Evolutionary conservation across 768 basidiomycete genomes (phyloP).

Genomic region (Lentinula lateritia): DNA sequence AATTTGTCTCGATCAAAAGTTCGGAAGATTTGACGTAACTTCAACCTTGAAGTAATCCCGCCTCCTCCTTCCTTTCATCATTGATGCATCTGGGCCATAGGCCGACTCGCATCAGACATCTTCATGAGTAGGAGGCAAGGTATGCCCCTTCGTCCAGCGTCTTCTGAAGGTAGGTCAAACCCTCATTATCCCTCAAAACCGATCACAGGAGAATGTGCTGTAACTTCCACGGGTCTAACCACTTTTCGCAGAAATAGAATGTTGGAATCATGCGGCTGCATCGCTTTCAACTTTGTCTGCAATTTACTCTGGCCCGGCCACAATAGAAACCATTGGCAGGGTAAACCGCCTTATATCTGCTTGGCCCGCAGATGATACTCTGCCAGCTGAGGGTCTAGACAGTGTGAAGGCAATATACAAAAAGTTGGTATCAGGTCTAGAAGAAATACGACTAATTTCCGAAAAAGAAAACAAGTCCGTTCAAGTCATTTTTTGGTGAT

Average conservation of each 20-base stretch:
- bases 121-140: slow-evolving; percentile 66
- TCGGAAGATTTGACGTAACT: slow-evolving; percentile 2
- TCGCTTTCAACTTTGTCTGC: slow-evolving; percentile 52
- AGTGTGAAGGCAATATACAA: slow-evolving; percentile 56
- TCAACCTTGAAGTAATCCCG: slow-evolving; percentile 3
- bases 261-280: slow-evolving; percentile 65
- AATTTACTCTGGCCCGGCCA: slow-evolving; percentile 44
- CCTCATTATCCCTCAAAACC: slow-evolving; percentile 9
- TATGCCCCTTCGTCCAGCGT: slow-evolving; percentile 56
- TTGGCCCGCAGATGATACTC: slow-evolving; percentile 68
- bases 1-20: slow-evolving; percentile 4
- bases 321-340: slow-evolving; percentile 57
- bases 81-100: slow-evolving; percentile 6
- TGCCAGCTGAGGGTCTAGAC: slow-evolving; percentile 65
- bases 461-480: slow-evolving; percentile 26
- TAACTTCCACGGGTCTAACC: background rate
- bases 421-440: slow-evolving; percentile 56
- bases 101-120: slow-evolving; percentile 1
- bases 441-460: slow-evolving; percentile 53
- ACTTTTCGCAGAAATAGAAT: slow-evolving; percentile 57
- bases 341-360: slow-evolving; percentile 67
- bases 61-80: background rate
- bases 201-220: slow-evolving; percentile 15
- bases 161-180: slow-evolving; percentile 62
- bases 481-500: background rate